Percentiles rank a stretch among this genome's conserved stretches.
phyloP scores from a whole-genome alignment of 2,329 filamentous ascomycete species.

The Penicillium psychrosexuale region DNA sequence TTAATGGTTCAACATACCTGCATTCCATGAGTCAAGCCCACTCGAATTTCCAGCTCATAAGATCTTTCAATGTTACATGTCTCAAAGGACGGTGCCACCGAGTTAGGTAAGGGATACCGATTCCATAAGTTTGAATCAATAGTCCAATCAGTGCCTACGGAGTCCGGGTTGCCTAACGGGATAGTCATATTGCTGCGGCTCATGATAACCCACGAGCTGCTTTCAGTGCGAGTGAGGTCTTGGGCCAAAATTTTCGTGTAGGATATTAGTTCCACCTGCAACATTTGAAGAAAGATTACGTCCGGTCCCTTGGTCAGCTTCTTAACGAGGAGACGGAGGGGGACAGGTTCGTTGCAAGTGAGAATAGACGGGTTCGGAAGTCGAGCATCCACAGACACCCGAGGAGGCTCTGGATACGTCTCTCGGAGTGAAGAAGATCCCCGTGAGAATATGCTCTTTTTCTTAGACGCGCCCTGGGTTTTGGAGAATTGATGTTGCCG shows the following conservation, averaged over 20 bases:
- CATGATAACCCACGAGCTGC: slow-evolving; percentile 70
- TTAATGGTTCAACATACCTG: slow-evolving; percentile 43
- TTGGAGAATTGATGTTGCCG: slow-evolving; percentile 61
- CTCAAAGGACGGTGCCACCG: slow-evolving; percentile 78
- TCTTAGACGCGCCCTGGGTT: slow-evolving; percentile 44
- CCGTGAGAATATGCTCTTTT: slow-evolving; percentile 59
- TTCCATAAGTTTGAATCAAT: slow-evolving; percentile 73
- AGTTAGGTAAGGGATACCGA: slow-evolving; percentile 70
- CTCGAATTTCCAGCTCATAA: slow-evolving; percentile 79
- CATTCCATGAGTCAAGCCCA: slow-evolving; percentile 72
- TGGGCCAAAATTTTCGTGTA: slow-evolving; percentile 77
- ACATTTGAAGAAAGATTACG: slow-evolving; percentile 68
- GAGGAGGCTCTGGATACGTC: slow-evolving; percentile 42
- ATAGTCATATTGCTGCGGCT: slow-evolving; percentile 69
- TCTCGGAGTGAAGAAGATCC: slow-evolving; percentile 29
- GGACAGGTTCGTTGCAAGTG: slow-evolving; percentile 83
- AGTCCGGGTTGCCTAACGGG: slow-evolving; percentile 60
- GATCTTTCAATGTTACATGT: slow-evolving; percentile 81
- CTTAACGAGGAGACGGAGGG: slow-evolving; percentile 73
- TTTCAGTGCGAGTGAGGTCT: slow-evolving; percentile 67
- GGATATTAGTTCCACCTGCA: slow-evolving; percentile 79
- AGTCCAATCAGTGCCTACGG: slow-evolving; percentile 65
- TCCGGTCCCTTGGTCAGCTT: slow-evolving; percentile 69
- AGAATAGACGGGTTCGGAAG: slow-evolving; percentile 83
- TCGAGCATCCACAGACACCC: slow-evolving; percentile 75